Evolutionary conservation across 495 filamentous ascomycete genomes (phyloP).

Genomic region (Hypomontagnella monticulosa): DNA sequence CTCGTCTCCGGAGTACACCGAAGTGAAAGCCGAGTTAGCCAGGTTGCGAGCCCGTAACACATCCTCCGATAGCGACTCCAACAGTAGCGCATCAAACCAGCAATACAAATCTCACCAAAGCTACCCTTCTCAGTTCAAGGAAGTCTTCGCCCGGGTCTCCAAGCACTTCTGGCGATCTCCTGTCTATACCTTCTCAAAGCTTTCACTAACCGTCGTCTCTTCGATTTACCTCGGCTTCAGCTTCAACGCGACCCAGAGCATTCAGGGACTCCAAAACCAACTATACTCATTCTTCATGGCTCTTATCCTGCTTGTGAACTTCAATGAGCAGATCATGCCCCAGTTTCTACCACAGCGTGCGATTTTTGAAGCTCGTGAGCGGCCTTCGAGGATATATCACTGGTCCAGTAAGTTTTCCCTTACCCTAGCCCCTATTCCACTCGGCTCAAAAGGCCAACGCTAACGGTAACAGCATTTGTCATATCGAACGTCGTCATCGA

Average conservation of each 20-base stretch:
- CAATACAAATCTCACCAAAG: constrained; percentile 62
- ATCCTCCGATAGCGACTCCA: constrained; percentile 30
- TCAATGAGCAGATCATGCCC: constrained; percentile 87
- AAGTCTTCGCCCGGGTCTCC: constrained; percentile 73
- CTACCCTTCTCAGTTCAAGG: constrained; percentile 63
- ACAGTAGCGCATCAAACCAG: constrained; percentile 24
- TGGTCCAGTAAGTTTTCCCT: constrained; percentile 54
- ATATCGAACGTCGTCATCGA: constrained; percentile 79
- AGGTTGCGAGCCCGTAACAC: constrained; percentile 59
- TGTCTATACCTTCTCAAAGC: constrained; percentile 81
- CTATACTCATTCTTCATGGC: constrained; percentile 89
- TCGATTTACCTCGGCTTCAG: constrained; percentile 90
- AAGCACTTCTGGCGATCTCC: constrained; percentile 92
- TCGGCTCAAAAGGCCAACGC: too few species aligned
- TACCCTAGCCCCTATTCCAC: too few species aligned
- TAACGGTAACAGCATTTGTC: constrained; percentile 71
- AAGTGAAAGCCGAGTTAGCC: constrained; percentile 75
- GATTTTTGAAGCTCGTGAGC: constrained; percentile 86
- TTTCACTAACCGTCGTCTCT: constrained; percentile 63
- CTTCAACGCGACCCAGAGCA: constrained; percentile 72
- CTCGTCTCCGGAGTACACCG: constrained; percentile 73
- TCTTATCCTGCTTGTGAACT: constrained; percentile 75
- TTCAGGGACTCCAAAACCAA: constrained; percentile 87
- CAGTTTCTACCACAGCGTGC: constrained; percentile 79
- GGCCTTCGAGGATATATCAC: constrained; percentile 82